Conservation (phyloP, 441 rosid genomes). For the Adansonia madagascariensis region DNA sequence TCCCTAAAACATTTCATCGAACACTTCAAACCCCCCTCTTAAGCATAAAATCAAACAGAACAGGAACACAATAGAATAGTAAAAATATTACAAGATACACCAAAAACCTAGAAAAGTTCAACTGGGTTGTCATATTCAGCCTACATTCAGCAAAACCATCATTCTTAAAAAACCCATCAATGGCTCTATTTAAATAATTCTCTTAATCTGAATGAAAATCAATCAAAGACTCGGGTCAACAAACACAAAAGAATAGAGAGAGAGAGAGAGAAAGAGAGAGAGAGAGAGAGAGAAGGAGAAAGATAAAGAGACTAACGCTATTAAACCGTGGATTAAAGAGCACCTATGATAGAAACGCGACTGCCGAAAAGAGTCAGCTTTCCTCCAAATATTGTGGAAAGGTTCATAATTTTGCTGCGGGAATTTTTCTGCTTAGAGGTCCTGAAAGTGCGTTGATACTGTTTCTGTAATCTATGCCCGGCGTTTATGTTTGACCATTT, state of each 20-base stretch:
- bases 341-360: conserved; percentile 48
- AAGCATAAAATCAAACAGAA: neutral
- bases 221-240: neutral
- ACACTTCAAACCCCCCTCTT: neutral
- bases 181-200: neutral
- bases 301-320: conserved; percentile 27
- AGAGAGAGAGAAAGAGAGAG: conserved; percentile 9
- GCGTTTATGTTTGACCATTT: neutral
- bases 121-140: conserved; percentile 7
- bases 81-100: neutral
- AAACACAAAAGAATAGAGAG: neutral
- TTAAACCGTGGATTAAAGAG: conserved; percentile 29
- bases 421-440: neutral
- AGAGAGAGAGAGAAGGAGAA: conserved; percentile 6
- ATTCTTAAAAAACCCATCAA: neutral
- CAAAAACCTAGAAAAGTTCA: neutral
- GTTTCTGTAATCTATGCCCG: neutral
- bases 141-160: neutral
- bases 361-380: conserved; percentile 47
- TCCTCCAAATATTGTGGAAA: conserved; percentile 54
- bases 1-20: conserved; percentile 39
- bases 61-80: too few relatives aligned
- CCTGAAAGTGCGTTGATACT: neutral
- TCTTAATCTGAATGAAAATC: neutral
- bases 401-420: conserved; percentile 37